Conservation (phyloP, 345 rosid genomes). For the Lumnitzera littorea region DNA sequence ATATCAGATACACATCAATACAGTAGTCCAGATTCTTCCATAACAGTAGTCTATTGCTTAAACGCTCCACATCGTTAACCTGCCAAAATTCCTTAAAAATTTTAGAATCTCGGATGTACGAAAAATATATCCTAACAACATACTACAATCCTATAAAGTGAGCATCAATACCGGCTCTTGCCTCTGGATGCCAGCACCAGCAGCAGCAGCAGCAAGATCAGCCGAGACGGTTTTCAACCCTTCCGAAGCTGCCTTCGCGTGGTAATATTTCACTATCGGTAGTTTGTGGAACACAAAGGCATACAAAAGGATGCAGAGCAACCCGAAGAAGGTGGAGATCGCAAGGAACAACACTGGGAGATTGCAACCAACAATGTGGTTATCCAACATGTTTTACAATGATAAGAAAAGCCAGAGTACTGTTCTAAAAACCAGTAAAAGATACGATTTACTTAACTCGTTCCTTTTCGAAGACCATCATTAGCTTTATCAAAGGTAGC, state of each 20-base stretch:
- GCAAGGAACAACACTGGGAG: slow-evolving; percentile 70
- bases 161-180: slow-evolving; percentile 1
- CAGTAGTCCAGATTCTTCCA: slow-evolving; percentile 56
- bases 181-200: slow-evolving; percentile 50
- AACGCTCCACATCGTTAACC: slow-evolving; percentile 33
- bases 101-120: neutral
- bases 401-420: neutral
- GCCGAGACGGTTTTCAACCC: slow-evolving; percentile 80
- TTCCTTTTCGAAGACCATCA: slow-evolving; percentile 71
- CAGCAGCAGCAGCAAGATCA: slow-evolving; percentile 54
- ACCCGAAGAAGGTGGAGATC: slow-evolving; percentile 57
- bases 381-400: neutral
- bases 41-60: slow-evolving; percentile 52
- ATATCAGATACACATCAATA: slow-evolving; percentile 51
- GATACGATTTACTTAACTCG: slow-evolving; percentile 37
- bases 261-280: slow-evolving; percentile 73
- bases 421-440: neutral
- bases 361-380: neutral
- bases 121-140: neutral
- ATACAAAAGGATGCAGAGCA: slow-evolving; percentile 58
- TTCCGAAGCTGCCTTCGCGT: slow-evolving; percentile 78
- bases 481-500: slow-evolving; percentile 64
- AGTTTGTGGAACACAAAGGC: slow-evolving; percentile 60
- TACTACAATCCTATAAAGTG: too few relatives aligned
- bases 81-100: slow-evolving; percentile 15